A percentile compares a stretch with the other conserved stretches of the same genome.
Conservation (phyloP, 768 basidiomycete species). For the Russula olivacea region DNA sequence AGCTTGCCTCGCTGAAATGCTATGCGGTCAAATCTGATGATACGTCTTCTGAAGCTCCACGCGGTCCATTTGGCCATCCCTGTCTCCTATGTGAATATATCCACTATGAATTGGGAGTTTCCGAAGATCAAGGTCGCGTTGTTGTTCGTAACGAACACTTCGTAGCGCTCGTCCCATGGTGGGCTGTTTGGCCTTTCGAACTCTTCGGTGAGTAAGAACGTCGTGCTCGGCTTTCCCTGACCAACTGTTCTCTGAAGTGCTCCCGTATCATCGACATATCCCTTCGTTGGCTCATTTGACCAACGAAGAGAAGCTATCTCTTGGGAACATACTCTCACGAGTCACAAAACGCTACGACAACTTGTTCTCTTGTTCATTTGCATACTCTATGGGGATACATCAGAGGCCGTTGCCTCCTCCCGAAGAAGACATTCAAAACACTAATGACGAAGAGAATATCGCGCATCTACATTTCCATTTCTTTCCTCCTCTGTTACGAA, state of each 20-base stretch:
- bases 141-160: slow-evolving; percentile 71
- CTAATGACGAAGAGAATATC: slow-evolving; percentile 43
- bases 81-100: slow-evolving; percentile 81
- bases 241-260: slow-evolving; percentile 40
- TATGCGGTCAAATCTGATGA: slow-evolving; percentile 39
- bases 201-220: slow-evolving; percentile 48
- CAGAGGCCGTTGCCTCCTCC: slow-evolving; percentile 61
- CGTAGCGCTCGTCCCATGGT: slow-evolving; percentile 87
- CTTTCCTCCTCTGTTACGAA: slow-evolving; percentile 76
- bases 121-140: slow-evolving; percentile 48
- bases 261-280: slow-evolving; percentile 76
- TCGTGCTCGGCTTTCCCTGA: slow-evolving; percentile 2
- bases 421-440: slow-evolving; percentile 27
- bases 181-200: slow-evolving; percentile 95
- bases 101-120: slow-evolving; percentile 48
- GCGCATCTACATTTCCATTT: slow-evolving; percentile 88
- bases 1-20: slow-evolving; percentile 49
- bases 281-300: slow-evolving; percentile 59
- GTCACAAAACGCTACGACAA: slow-evolving; percentile 70
- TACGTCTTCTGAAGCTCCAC: slow-evolving; percentile 45
- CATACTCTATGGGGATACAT: slow-evolving; percentile 93
- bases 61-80: slow-evolving; percentile 49
- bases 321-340: slow-evolving; percentile 61
- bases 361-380: slow-evolving; percentile 79
- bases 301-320: slow-evolving; percentile 51